Percentiles rank a stretch among this genome's conserved stretches.
Evolutionary conservation across 164 flowering plant genomes (phyloP).

Genomic region (Nelumbo lutea): DNA sequence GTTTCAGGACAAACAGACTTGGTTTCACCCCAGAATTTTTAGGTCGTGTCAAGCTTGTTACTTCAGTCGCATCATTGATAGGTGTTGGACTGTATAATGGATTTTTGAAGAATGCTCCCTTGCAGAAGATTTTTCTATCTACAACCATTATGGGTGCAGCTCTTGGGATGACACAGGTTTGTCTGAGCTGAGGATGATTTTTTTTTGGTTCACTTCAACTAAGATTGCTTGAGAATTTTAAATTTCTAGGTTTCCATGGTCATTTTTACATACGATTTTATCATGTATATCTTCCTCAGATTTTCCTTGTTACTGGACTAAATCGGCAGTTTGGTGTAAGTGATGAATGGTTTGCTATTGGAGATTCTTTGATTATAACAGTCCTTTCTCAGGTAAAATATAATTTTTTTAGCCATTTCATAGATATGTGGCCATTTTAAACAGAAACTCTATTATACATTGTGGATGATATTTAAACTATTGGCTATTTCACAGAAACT

Average conservation of each 20-base stretch:
- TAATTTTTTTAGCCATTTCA: not conserved
- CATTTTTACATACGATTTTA: not conserved
- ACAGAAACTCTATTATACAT: too few relatives aligned
- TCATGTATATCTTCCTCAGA: conserved; percentile 24
- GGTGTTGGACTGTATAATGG: conserved; percentile 98
- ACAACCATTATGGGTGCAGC: conserved; percentile 73
- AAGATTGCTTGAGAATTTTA: not conserved
- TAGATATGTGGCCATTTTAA: too few relatives aligned
- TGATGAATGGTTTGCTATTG: conserved; percentile 97
- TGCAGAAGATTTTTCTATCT: conserved; percentile 72
- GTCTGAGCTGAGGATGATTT: not conserved
- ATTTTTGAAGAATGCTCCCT: conserved; percentile 73
- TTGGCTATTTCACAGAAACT: too few relatives aligned
- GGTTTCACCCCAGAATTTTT: conserved; percentile 97
- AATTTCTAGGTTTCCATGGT: not conserved
- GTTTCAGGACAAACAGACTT: conserved; percentile 81
- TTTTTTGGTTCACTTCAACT: not conserved
- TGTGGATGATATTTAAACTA: too few relatives aligned
- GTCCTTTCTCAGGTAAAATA: conserved; percentile 78
- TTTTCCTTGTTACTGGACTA: conserved; percentile 86
- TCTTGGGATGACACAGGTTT: conserved; percentile 96
- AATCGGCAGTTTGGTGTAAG: conserved; percentile 85
- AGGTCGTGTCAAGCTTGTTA: conserved; percentile 94
- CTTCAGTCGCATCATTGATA: conserved; percentile 84
- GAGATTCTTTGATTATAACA: conserved; percentile 87